phyloP scores from a whole-genome alignment of 2,329 filamentous ascomycete species.

The Cladorrhinum sp. region DNA sequence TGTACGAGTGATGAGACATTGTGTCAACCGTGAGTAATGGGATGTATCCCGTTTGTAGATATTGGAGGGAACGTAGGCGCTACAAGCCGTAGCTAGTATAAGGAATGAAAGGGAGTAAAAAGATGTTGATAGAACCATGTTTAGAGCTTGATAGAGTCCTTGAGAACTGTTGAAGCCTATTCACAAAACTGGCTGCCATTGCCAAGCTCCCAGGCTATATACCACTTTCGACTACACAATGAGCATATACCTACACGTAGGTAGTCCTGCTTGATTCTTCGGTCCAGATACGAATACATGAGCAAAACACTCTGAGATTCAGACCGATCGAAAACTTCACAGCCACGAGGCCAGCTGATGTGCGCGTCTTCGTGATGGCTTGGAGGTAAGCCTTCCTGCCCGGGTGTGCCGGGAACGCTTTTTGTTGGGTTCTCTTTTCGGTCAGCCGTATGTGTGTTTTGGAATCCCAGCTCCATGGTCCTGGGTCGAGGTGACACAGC shows the following conservation, averaged over 20 bases:
- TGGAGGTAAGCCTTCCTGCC: not conserved
- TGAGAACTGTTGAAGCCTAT: no score
- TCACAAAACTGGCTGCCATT: no score
- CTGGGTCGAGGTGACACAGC: not conserved
- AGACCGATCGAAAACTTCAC: not conserved
- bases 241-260: no score
- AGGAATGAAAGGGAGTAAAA: not conserved
- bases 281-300: no score
- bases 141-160: no score
- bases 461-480: not conserved
- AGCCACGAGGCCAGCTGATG: not conserved
- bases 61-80: not conserved
- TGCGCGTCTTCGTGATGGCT: not conserved
- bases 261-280: no score
- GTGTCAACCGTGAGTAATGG: not conserved
- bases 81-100: not conserved
- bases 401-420: not conserved
- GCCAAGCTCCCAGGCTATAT: no score
- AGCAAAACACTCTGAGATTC: not conserved
- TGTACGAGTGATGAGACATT: constrained; percentile 2
- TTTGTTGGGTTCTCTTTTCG: not conserved
- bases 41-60: not conserved
- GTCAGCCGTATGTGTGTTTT: no score
- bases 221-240: no score
- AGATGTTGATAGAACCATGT: no score